These are phyloP conservation scores for Leishmania major DNA, from an alignment of 208 protist genomes.

Conservation along the genomic window DNA sequence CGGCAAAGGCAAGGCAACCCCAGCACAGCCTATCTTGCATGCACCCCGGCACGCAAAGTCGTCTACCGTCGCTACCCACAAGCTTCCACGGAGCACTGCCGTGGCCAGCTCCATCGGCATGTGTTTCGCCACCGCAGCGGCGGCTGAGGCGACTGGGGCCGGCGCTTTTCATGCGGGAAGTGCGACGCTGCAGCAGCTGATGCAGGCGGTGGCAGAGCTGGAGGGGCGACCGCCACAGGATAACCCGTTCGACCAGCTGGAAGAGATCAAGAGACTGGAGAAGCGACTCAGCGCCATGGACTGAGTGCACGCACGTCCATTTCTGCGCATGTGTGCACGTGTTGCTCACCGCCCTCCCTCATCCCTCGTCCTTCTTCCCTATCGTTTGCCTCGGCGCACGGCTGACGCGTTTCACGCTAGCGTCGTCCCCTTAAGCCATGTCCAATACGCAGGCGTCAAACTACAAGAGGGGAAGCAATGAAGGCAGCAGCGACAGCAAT, in stretches of 20 bases:
- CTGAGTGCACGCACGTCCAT: background rate
- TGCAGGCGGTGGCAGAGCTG: conserved; percentile 17
- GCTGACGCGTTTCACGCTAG: background rate
- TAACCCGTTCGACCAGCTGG: conserved; percentile 24
- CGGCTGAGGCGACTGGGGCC: background rate
- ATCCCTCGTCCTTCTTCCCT: background rate
- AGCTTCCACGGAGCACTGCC: background rate
- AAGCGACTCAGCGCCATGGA: conserved; percentile 19
- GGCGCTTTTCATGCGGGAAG: background rate
- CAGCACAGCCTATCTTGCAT: background rate
- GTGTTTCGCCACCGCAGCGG: background rate
- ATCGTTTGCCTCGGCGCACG: background rate
- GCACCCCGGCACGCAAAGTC: background rate
- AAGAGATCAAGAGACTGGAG: conserved; percentile 27
- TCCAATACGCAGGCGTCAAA: background rate
- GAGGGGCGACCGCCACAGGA: conserved; percentile 24
- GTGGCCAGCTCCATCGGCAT: background rate
- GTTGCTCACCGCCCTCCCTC: background rate
- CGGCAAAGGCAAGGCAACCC: background rate
- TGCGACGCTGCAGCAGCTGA: conserved; percentile 12
- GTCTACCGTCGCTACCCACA: conserved; percentile 11
- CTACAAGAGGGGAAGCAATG: background rate
- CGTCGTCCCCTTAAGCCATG: background rate
- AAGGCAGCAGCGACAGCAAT: background rate
- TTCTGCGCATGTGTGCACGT: background rate